Conservation (phyloP, 139 green algal species). For the Coelastrella sp. region DNA sequence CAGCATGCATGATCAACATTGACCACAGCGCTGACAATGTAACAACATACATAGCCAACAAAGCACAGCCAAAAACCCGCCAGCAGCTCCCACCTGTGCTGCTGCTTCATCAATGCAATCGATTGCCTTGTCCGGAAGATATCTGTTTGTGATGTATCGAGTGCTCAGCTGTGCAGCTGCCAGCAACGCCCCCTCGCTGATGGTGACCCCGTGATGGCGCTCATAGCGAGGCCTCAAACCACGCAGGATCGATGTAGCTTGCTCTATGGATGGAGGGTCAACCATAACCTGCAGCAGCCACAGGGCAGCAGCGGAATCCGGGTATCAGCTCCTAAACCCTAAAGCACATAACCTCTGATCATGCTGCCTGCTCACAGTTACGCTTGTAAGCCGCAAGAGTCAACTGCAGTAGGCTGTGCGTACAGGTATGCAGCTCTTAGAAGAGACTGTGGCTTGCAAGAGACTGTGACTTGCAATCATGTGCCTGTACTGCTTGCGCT, state of each 20-base stretch:
- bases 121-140: conserved; percentile 93
- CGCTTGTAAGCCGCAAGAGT: too few relatives aligned
- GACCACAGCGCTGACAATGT: not conserved
- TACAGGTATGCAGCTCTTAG: too few relatives aligned
- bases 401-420: too few relatives aligned
- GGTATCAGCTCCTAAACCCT: too few relatives aligned
- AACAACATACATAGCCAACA: not conserved
- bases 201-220: conserved; percentile 84
- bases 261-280: conserved; percentile 87
- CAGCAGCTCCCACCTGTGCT: conserved; percentile 71
- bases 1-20: not conserved
- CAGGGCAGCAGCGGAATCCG: too few relatives aligned
- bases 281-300: conserved; percentile 86
- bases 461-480: too few relatives aligned
- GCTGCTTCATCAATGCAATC: conserved; percentile 94
- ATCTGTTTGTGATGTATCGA: conserved; percentile 90
- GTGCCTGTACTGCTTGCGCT: too few relatives aligned
- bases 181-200: conserved; percentile 93
- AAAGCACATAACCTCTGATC: too few relatives aligned
- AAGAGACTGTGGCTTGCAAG: too few relatives aligned
- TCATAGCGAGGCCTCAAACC: conserved; percentile 95
- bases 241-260: conserved; percentile 96
- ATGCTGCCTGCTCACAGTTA: too few relatives aligned
- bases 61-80: too few relatives aligned
- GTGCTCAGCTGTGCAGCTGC: conserved; percentile 88